phyloP scores from a whole-genome alignment of 345 rosid species.

The Populus davidiana region DNA sequence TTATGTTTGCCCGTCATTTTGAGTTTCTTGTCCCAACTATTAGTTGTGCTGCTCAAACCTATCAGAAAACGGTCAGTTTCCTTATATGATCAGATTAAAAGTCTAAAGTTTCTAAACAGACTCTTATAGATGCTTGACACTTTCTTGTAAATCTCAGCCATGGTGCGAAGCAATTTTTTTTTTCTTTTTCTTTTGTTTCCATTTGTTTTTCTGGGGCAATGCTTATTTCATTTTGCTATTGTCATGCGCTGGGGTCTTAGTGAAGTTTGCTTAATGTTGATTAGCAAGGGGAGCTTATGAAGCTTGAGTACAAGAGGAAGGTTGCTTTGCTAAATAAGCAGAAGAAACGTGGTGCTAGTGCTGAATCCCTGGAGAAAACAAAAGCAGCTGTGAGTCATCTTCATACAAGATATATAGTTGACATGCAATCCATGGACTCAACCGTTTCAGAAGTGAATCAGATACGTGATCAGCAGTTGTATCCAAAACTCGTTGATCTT shows the following conservation, averaged over 20 bases:
- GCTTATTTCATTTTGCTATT: not conserved
- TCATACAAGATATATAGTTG: constrained; percentile 89
- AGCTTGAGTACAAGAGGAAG: constrained; percentile 88
- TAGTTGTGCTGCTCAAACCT: not conserved
- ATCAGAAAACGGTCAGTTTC: not conserved
- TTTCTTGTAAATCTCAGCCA: not conserved
- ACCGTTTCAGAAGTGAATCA: constrained; percentile 85
- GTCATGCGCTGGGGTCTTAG: not conserved
- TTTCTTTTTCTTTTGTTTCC: not conserved
- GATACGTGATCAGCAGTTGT: constrained; percentile 80
- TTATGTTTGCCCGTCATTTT: not conserved
- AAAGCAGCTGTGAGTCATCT: constrained; percentile 91
- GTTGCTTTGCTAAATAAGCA: constrained; percentile 64
- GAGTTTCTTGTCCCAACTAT: not conserved
- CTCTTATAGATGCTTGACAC: not conserved
- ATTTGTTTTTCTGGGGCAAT: not conserved
- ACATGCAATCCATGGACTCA: constrained; percentile 98
- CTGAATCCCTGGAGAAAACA: constrained; percentile 85
- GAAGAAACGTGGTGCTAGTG: constrained; percentile 70
- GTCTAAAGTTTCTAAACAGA: not conserved
- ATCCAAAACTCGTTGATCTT: constrained; percentile 70
- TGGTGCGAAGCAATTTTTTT: not conserved
- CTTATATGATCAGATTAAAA: not conserved
- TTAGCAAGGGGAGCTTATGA: constrained; percentile 95
- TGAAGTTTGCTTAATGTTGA: constrained; percentile 17